Percentiles rank a stretch among this genome's conserved stretches.
Evolutionary conservation across 805 yeast genomes (phyloP).

Genomic region (Tetrapisispora nanseiensis): DNA sequence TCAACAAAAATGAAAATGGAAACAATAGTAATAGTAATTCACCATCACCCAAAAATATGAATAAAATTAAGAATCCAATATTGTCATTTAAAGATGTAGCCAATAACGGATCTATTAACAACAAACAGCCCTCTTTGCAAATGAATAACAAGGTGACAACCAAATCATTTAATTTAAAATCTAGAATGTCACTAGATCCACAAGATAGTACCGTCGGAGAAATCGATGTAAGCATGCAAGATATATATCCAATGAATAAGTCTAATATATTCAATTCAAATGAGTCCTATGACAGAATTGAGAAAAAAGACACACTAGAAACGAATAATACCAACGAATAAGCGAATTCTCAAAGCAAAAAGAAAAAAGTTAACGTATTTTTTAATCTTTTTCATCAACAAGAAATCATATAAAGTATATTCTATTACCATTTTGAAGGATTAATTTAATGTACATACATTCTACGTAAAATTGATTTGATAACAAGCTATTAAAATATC

Average conservation of each 20-base stretch:
- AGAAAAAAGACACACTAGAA: not conserved
- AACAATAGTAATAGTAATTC: slow-evolving; percentile 1
- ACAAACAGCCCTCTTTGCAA: not conserved
- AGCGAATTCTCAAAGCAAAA: not conserved
- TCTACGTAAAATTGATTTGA: too few species aligned
- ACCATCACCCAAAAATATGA: slow-evolving; percentile 4
- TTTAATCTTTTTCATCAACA: not conserved
- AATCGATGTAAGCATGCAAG: slow-evolving; percentile 19
- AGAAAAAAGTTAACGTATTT: not conserved
- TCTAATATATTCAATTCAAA: not conserved
- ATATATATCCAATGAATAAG: slow-evolving; percentile 6
- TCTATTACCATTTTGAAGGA: too few species aligned
- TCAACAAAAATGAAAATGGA: slow-evolving; percentile 1
- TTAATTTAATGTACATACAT: too few species aligned
- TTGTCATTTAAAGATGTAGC: not conserved
- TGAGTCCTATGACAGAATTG: not conserved
- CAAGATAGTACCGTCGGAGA: slow-evolving; percentile 7
- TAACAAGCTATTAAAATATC: too few species aligned
- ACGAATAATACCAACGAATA: not conserved
- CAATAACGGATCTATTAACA: not conserved
- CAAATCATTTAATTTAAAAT: not conserved
- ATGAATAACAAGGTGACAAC: not conserved
- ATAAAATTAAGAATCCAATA: slow-evolving; percentile 3
- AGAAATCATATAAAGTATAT: too few species aligned
- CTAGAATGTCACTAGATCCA: slow-evolving; percentile 5